Percentiles rank a stretch among this genome's conserved stretches.
Conservation (phyloP, 768 basidiomycete genomes). For the Hydnum rufescens region DNA sequence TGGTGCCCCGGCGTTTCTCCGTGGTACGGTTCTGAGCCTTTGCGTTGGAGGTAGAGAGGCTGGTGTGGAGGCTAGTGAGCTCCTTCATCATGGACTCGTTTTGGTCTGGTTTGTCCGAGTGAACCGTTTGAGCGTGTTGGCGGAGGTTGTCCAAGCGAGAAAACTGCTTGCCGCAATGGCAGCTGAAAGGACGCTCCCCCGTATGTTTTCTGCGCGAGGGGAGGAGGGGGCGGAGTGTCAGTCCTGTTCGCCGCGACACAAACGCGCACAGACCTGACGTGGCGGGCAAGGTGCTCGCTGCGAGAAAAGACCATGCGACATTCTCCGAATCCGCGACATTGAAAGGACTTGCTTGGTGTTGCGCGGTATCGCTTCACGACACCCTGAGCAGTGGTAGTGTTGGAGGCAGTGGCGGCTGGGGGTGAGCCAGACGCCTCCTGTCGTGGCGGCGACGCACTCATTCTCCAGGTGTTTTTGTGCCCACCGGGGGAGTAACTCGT, state of each 20-base stretch:
- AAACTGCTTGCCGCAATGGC: constrained; percentile 90
- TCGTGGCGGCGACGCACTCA: background rate
- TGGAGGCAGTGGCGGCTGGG: background rate
- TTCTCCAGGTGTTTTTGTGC: too few species aligned
- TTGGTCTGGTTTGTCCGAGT: constrained; percentile 69
- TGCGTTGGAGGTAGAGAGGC: constrained; percentile 37
- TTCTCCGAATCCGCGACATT: constrained; percentile 85
- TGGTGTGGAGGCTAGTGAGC: constrained; percentile 62
- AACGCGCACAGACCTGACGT: constrained; percentile 52
- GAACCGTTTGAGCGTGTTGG: constrained; percentile 93
- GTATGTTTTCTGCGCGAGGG: constrained; percentile 68
- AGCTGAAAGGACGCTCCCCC: constrained; percentile 88
- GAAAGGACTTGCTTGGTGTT: constrained; percentile 82
- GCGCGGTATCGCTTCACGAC: constrained; percentile 48
- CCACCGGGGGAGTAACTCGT: too few species aligned
- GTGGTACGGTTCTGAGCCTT: background rate
- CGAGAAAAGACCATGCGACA: constrained; percentile 94
- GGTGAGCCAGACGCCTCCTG: background rate
- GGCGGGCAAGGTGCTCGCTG: constrained; percentile 87
- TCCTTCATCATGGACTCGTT: constrained; percentile 88
- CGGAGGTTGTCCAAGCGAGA: constrained; percentile 91
- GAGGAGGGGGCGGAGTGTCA: constrained; percentile 10
- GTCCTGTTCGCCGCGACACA: constrained; percentile 4
- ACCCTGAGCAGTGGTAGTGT: background rate
- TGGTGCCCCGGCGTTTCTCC: constrained; percentile 9